Conservation (phyloP, 1,284 basidiomycete species). For the Cryptococcus sp. region DNA sequence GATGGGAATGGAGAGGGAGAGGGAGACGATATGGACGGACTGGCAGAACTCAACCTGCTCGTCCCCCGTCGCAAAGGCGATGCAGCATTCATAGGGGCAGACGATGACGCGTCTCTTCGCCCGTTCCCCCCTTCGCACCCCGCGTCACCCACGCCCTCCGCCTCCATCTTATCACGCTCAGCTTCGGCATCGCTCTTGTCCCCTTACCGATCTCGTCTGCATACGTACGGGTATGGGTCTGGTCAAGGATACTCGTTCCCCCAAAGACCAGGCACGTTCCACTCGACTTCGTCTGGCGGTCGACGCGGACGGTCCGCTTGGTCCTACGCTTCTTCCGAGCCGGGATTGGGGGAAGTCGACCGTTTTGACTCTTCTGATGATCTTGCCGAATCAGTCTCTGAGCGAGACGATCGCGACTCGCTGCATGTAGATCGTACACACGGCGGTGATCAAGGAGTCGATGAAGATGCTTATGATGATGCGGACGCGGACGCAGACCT, state of each 20-base stretch:
- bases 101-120: constrained; percentile 84
- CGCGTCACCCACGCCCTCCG: constrained; percentile 71
- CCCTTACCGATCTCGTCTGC: constrained; percentile 1
- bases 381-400: constrained; percentile 6
- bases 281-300: constrained; percentile 10
- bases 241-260: neutral
- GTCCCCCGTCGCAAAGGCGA: no score
- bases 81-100: constrained; percentile 56
- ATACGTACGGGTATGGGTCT: neutral
- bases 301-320: constrained; percentile 3
- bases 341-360: no score
- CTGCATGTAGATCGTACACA: no score
- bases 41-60: no score
- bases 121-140: constrained; percentile 81
- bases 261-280: neutral
- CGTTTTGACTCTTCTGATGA: constrained; percentile 17
- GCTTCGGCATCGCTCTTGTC: constrained; percentile 57
- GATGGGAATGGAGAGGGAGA: neutral
- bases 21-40: neutral
- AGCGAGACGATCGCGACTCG: no score
- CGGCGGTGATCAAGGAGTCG: neutral
- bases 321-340: neutral
- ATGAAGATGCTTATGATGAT: neutral
- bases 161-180: constrained; percentile 34
- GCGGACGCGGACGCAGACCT: constrained; percentile 4